Evolutionary conservation across 441 rosid genomes (phyloP).

Genomic region (Eruca vesicaria): DNA sequence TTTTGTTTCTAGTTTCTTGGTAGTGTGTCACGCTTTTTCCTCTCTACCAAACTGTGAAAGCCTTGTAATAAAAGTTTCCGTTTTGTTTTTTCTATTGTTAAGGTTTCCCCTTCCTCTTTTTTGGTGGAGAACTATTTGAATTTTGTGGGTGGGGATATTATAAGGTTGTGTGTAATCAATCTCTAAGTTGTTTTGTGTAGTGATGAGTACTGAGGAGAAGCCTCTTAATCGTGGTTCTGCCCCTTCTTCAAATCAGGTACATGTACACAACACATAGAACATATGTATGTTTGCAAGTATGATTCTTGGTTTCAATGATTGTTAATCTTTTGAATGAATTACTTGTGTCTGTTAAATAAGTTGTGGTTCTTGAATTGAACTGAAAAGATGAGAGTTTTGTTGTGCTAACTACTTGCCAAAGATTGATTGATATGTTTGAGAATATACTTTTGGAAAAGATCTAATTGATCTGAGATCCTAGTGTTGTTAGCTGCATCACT

Average conservation of each 20-base stretch:
- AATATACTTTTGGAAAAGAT: neutral
- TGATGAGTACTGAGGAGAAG: constrained; percentile 31
- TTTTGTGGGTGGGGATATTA: neutral
- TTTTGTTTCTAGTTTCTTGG: constrained; percentile 4
- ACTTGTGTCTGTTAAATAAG: neutral
- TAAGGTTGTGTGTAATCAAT: constrained; percentile 4
- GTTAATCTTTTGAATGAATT: neutral
- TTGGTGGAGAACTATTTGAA: neutral
- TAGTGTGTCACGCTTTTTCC: constrained; percentile 27
- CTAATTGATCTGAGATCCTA: neutral
- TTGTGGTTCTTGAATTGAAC: constrained; percentile 5
- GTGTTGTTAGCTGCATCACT: constrained; percentile 16
- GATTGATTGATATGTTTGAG: neutral
- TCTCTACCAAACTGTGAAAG: constrained; percentile 9
- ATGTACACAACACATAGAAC: neutral
- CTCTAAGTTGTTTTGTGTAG: constrained; percentile 6
- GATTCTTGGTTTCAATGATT: neutral
- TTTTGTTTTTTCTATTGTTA: neutral
- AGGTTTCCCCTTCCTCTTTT: neutral
- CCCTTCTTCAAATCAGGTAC: constrained; percentile 33
- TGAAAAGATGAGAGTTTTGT: neutral
- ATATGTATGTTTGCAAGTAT: neutral
- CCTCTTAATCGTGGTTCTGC: constrained; percentile 23
- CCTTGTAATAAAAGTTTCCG: constrained; percentile 17
- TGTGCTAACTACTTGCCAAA: constrained; percentile 1